Conservation (phyloP, 1,139 yeast species). For the Magnusiomyces tetraspermus region DNA sequence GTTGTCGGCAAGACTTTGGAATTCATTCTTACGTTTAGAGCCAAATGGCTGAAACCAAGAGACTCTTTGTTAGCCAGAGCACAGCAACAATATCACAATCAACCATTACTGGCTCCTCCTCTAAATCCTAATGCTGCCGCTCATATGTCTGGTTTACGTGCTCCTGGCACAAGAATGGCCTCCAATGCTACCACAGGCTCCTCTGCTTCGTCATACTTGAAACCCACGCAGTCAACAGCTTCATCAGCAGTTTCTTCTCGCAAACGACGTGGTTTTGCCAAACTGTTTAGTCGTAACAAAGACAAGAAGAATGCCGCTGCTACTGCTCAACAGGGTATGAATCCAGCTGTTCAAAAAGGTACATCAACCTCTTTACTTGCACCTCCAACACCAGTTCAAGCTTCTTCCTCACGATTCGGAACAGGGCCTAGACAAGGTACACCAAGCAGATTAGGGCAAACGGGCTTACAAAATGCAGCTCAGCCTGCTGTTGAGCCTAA, state of each 20-base stretch:
- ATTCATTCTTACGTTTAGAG: constrained; percentile 65
- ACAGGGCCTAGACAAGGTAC: no score
- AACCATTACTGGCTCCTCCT: not conserved
- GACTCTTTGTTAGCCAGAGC: not conserved
- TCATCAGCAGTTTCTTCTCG: not conserved
- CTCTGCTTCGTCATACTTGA: not conserved
- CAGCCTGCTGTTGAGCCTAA: no score
- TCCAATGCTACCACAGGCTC: constrained; percentile 3
- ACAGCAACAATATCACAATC: not conserved
- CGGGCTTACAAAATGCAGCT: no score
- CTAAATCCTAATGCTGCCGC: no score
- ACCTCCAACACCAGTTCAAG: no score
- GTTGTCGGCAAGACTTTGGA: constrained; percentile 58
- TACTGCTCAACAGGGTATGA: no score
- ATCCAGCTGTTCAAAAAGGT: not conserved
- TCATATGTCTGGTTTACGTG: no score
- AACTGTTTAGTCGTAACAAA: constrained; percentile 13
- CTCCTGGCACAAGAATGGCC: not conserved
- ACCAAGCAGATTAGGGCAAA: no score
- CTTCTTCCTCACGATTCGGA: no score
- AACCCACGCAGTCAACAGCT: not conserved
- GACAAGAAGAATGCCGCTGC: no score
- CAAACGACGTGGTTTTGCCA: constrained; percentile 11
- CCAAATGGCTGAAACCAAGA: constrained; percentile 36
- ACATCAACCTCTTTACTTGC: no score